Evolutionary conservation across 768 basidiomycete species (phyloP).

Genomic region (Jaapia argillacea): DNA sequence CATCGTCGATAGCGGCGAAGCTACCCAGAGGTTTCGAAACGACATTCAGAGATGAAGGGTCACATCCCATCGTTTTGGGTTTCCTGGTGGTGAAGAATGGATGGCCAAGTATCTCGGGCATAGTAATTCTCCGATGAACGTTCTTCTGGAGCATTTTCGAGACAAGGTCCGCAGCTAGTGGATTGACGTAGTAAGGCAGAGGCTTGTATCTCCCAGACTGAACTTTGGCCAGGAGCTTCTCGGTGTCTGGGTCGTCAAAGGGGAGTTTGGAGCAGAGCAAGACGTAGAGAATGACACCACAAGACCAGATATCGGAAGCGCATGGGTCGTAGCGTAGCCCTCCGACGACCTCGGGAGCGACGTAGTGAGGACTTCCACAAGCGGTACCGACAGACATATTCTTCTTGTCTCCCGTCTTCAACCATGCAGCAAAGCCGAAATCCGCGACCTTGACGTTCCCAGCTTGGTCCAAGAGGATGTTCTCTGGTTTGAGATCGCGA

Average conservation of each 20-base stretch:
- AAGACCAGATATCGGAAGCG: constrained; percentile 94
- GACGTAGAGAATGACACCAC: constrained; percentile 87
- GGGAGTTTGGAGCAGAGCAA: constrained; percentile 84
- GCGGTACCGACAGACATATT: constrained; percentile 74
- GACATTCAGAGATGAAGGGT: constrained; percentile 51
- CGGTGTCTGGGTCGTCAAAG: constrained; percentile 84
- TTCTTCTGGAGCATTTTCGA: constrained; percentile 73
- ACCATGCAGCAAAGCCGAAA: constrained; percentile 97
- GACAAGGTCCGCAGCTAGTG: constrained; percentile 68
- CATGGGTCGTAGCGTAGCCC: constrained; percentile 80
- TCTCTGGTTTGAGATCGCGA: constrained; percentile 92
- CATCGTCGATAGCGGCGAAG: constrained; percentile 66
- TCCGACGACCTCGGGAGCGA: constrained; percentile 83
- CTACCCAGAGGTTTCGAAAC: constrained; percentile 61
- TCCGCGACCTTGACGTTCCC: constrained; percentile 92
- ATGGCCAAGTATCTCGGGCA: constrained; percentile 70
- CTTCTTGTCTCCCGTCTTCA: constrained; percentile 29
- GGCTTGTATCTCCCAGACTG: constrained; percentile 56
- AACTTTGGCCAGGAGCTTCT: constrained; percentile 72
- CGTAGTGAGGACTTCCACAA: constrained; percentile 93
- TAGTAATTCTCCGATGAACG: constrained; percentile 66
- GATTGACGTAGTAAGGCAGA: constrained; percentile 67
- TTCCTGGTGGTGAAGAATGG: constrained; percentile 62
- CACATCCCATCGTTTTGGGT: constrained; percentile 30
- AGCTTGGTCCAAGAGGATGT: constrained; percentile 75